Base-by-base conservation (phyloP, 2,329 filamentous ascomycete species). In the Aspergillus sp. region DNA sequence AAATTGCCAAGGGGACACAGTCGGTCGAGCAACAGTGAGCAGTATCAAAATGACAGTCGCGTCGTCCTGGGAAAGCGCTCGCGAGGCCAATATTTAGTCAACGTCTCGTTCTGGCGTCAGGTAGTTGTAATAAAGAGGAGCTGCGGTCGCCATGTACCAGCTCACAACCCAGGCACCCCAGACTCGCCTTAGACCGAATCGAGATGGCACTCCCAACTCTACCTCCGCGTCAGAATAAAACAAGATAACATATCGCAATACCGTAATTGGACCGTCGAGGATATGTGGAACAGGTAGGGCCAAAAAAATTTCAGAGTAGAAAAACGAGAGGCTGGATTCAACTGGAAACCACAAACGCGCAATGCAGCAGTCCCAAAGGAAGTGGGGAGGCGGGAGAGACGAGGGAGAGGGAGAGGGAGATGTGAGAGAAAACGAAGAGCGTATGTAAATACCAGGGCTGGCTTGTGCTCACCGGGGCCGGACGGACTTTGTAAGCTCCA, bases 381-480 rank as follows among this genome's bases (percentile, higher is more conserved):
- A 48, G 45, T 52, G 37, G 35, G 39, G 49, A 56, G 50, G 52
- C 33, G 27, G 51, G 57, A 55, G 47, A 27, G 44, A 27, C 45
- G 23, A 56, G 39, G 33, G n/a, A 49, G 39, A 35, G 27, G 46
- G 43, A 44, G 48, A 27, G 52, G 43, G 37, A 46, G 52, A 53
- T 47, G 40, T 39, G 44, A 58, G 47, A 46, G 25, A 39, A 52
- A 47, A 46, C 45, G 46, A 55, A 46, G 41, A 40, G 51, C 19
- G 48, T 48, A 51, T 41, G 60, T 46, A 55, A 56, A 59, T 56
- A 53, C 48, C 44, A 56, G 49, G 52, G 50, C 55, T 54, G 51
- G 48, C 54, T 59, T 62, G 56, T 55, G 52, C 58, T 61, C 46
- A 59, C 56, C 56, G 59, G 57, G 44, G 44, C 52, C 49, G 59